Percentiles rank a stretch among this genome's conserved stretches.
Conservation (phyloP, 805 yeast species). For the Sugiyamaella marilandica region DNA sequence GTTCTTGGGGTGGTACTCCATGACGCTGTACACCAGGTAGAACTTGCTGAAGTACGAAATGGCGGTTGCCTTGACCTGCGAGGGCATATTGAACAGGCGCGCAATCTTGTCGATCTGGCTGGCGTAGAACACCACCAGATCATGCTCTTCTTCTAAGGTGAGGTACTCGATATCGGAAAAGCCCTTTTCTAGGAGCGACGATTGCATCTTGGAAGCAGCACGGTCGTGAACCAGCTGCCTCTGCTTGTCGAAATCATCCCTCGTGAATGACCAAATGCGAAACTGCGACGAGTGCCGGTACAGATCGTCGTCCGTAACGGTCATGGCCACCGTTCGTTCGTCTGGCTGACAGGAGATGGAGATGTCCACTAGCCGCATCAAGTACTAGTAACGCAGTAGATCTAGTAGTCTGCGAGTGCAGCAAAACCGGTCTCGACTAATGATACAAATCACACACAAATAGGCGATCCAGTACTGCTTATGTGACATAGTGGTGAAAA, state of each 20-base stretch:
- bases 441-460: not conserved
- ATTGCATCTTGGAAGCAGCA: slow-evolving; percentile 42
- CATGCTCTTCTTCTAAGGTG: slow-evolving; percentile 63
- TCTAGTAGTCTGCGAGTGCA: not conserved
- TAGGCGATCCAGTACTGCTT: no score
- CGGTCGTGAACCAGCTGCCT: slow-evolving; percentile 49
- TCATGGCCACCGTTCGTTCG: slow-evolving; percentile 22
- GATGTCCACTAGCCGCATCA: not conserved
- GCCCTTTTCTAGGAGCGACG: slow-evolving; percentile 6
- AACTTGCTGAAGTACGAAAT: slow-evolving; percentile 76
- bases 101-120: slow-evolving; percentile 68
- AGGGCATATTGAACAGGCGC: slow-evolving; percentile 70
- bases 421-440: not conserved
- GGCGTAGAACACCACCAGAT: slow-evolving; percentile 65
- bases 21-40: slow-evolving; percentile 71
- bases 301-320: slow-evolving; percentile 74
- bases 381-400: not conserved
- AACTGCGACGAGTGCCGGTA: slow-evolving; percentile 85
- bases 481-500: no score
- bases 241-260: slow-evolving; percentile 47
- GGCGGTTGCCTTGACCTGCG: slow-evolving; percentile 86
- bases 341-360: not conserved
- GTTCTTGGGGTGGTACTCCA: slow-evolving; percentile 84
- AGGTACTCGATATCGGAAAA: slow-evolving; percentile 41
- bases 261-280: slow-evolving; percentile 77